Evolutionary conservation across 768 basidiomycete species (phyloP).

Genomic region (Rhodotorula graminis): DNA sequence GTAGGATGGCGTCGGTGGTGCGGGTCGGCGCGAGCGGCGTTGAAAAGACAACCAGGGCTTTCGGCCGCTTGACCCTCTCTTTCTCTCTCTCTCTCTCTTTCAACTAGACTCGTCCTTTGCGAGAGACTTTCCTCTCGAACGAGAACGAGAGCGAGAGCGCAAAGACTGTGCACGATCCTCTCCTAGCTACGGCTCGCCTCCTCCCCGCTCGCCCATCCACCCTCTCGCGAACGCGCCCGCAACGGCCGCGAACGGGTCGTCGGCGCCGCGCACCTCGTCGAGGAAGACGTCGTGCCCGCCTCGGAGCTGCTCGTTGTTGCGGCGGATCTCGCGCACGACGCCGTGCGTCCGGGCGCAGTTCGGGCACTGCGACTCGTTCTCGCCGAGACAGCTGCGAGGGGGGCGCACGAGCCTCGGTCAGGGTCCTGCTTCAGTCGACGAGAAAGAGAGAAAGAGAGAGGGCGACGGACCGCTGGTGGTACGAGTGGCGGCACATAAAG

Average conservation of each 20-base stretch:
- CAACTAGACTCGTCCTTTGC: too few species aligned
- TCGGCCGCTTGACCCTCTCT: too few species aligned
- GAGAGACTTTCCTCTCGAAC: too few species aligned
- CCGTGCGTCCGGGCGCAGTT: conserved; percentile 80
- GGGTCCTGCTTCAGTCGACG: neutral
- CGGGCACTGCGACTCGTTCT: conserved; percentile 85
- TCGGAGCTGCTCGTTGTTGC: conserved; percentile 75
- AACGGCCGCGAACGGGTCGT: conserved; percentile 48
- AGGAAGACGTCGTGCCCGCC: conserved; percentile 49
- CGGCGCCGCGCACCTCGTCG: conserved; percentile 47
- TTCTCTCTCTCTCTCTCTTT: too few species aligned
- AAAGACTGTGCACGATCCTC: neutral
- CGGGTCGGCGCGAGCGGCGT: neutral
- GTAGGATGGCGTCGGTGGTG: neutral
- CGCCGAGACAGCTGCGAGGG: conserved; percentile 76
- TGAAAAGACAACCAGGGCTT: neutral
- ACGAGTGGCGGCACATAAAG: conserved; percentile 98
- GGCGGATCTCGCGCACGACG: conserved; percentile 80
- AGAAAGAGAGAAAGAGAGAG: conserved; percentile 3
- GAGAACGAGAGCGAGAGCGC: too few species aligned
- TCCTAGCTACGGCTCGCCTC: too few species aligned
- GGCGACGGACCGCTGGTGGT: conserved; percentile 72
- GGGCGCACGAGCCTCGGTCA: too few species aligned
- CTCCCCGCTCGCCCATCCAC: conserved; percentile 21
- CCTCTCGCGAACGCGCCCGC: conserved; percentile 48